A percentile compares a stretch with the other conserved stretches of the same genome.
Conservation (phyloP, 2,329 filamentous ascomycete species). For the Diaporthe sp. region DNA sequence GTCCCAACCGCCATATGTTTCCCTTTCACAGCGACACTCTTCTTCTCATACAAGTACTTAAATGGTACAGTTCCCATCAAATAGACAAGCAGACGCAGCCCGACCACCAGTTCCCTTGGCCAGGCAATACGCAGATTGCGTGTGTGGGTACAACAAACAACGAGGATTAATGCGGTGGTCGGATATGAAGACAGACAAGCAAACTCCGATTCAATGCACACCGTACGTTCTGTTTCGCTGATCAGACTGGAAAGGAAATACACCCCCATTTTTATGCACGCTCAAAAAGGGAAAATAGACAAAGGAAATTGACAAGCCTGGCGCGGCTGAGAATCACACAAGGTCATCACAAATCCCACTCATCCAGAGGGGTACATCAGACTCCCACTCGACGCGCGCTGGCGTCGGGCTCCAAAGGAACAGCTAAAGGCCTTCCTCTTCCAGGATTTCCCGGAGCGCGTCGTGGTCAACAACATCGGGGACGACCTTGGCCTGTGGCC, state of each 20-base stretch:
- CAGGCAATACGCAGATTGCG: background rate
- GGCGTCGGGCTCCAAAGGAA: background rate
- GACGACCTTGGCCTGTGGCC: conserved; percentile 68
- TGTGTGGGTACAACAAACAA: background rate
- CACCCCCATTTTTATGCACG: conserved; percentile 27
- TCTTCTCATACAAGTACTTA: background rate
- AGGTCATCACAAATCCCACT: background rate
- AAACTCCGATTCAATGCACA: conserved; percentile 26
- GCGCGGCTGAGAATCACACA: background rate
- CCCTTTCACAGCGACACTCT: background rate
- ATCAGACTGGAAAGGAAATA: conserved; percentile 18
- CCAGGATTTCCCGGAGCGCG: conserved; percentile 71
- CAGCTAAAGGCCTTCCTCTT: conserved; percentile 51
- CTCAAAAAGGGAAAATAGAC: conserved; percentile 8
- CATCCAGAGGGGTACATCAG: background rate
- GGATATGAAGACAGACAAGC: background rate
- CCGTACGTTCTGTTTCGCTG: conserved; percentile 7
- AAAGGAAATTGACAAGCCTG: conserved; percentile 27
- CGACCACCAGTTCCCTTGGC: too few relatives aligned
- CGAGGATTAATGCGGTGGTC: background rate
- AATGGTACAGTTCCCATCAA: background rate
- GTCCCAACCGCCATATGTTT: background rate
- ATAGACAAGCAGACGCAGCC: background rate
- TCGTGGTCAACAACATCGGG: conserved; percentile 71
- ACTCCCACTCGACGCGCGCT: background rate